A percentile compares a stretch with the other conserved stretches of the same genome.
Conservation (phyloP, 2,329 filamentous ascomycete species). For the Diaporthe citrichinensis region DNA sequence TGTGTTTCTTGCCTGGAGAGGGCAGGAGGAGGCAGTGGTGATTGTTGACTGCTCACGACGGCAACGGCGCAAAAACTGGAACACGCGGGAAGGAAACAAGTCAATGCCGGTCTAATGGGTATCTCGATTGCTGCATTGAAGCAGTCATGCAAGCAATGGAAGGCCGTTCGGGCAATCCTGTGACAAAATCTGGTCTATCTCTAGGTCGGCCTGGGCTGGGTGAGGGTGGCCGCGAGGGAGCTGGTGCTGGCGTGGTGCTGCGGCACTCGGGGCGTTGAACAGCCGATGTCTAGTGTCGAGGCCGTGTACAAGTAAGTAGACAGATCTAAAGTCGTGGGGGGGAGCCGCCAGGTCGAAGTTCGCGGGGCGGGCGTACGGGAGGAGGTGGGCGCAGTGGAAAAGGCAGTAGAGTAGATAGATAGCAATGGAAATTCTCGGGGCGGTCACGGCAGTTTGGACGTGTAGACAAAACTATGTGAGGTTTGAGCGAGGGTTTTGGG, state of each 20-base stretch:
- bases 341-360: neutral
- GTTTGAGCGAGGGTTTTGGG: constrained; percentile 24
- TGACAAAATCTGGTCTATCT: constrained; percentile 32
- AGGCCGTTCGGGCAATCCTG: constrained; percentile 33
- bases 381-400: constrained; percentile 7
- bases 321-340: constrained; percentile 27
- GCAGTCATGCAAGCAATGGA: constrained; percentile 19
- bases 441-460: constrained; percentile 19
- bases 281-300: constrained; percentile 30
- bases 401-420: neutral
- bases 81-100: constrained; percentile 17
- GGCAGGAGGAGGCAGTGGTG: constrained; percentile 12
- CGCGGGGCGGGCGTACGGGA: neutral
- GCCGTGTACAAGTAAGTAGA: constrained; percentile 9
- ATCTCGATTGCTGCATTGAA: constrained; percentile 31
- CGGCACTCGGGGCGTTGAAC: constrained; percentile 31
- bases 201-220: constrained; percentile 22
- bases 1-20: neutral
- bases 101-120: constrained; percentile 35
- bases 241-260: constrained; percentile 16
- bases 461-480: neutral
- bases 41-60: constrained; percentile 22
- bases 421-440: neutral
- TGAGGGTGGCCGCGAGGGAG: constrained; percentile 11
- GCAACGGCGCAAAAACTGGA: constrained; percentile 18